Conservation (phyloP, 306 rosid genomes). For the Castanea crenata region DNA sequence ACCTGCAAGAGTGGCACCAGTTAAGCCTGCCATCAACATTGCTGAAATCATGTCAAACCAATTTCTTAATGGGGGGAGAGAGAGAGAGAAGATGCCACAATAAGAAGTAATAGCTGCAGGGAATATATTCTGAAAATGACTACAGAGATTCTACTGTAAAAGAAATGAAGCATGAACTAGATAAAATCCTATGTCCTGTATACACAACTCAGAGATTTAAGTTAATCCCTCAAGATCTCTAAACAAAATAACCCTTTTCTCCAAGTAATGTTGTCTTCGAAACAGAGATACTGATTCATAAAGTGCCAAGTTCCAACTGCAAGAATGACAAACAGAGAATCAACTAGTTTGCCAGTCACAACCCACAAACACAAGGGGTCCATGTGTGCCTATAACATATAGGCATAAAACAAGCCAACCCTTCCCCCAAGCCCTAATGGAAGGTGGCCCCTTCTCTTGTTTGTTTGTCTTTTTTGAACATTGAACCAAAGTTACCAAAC, state of each 20-base stretch:
- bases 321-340: background rate
- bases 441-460: background rate
- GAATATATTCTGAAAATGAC: background rate
- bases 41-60: background rate
- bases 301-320: background rate
- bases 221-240: background rate
- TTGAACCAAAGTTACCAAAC: background rate
- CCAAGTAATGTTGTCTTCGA: background rate
- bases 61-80: background rate
- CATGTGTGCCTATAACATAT: background rate
- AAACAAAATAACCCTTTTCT: background rate
- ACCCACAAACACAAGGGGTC: background rate
- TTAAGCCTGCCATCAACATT: slow-evolving; percentile 19
- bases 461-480: background rate
- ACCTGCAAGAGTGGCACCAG: slow-evolving; percentile 49
- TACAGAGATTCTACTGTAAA: background rate
- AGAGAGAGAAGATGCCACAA: background rate
- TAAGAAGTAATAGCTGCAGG: background rate
- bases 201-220: background rate
- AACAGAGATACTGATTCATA: background rate
- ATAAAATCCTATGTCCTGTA: background rate
- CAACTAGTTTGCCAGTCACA: background rate
- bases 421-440: background rate
- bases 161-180: background rate
- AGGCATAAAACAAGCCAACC: too few relatives aligned